phyloP scores from a whole-genome alignment of 108 stramenopile species.

The Cylindrotheca closterium region DNA sequence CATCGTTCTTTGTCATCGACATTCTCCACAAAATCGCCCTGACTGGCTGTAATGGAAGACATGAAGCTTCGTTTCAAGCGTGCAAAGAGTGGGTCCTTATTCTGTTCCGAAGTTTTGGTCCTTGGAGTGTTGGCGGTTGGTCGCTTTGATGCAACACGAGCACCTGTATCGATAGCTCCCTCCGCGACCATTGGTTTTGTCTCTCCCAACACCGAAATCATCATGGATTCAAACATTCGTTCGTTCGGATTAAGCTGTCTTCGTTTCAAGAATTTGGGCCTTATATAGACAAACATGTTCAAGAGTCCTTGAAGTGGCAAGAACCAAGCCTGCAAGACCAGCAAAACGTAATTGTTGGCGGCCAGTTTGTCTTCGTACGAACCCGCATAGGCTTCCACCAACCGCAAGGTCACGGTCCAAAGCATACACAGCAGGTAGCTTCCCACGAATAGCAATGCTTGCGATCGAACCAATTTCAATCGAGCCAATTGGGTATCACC shows the following conservation, averaged over 20 bases:
- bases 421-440: neutral
- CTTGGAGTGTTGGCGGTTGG: neutral
- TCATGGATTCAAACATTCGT: neutral
- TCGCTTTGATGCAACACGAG: neutral
- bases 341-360: constrained; percentile 15
- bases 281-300: neutral
- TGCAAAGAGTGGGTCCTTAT: neutral
- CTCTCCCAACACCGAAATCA: neutral
- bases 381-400: neutral
- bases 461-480: constrained; percentile 3
- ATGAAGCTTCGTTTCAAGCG: neutral
- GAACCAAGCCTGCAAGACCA: constrained; percentile 41
- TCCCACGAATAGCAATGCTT: constrained; percentile 3
- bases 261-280: neutral
- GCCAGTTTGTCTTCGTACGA: constrained; percentile 2
- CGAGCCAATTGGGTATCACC: neutral
- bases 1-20: neutral
- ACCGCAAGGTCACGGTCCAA: neutral
- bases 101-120: too few relatives aligned
- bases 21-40: neutral
- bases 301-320: constrained; percentile 4
- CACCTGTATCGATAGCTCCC: neutral
- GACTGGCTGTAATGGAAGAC: neutral
- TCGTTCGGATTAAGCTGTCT: neutral
- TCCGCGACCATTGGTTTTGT: neutral